A percentile compares a stretch with the other conserved stretches of the same genome.
Evolutionary conservation across 768 basidiomycete genomes (phyloP).

Genomic region (Lentinula aciculospora): DNA sequence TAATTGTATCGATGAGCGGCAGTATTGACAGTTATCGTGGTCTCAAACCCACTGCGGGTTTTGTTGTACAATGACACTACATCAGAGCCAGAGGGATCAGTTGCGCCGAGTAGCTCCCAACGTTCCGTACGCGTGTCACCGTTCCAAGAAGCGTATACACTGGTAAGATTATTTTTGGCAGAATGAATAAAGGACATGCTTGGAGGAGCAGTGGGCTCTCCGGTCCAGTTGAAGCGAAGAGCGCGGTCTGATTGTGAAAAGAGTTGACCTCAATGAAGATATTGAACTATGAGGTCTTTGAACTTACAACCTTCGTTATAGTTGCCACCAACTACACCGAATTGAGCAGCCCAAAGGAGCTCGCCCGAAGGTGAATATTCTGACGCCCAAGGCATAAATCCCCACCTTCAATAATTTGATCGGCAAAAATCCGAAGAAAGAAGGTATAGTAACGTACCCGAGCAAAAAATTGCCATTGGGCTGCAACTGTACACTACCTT

Average conservation of each 20-base stretch:
- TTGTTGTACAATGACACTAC: not conserved
- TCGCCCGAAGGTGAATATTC: conserved; percentile 2
- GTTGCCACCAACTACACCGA: not conserved
- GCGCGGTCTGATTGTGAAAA: not conserved
- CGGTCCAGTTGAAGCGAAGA: conserved; percentile 9
- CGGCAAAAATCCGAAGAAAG: too few relatives aligned
- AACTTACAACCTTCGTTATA: conserved; percentile 4
- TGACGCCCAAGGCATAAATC: not conserved
- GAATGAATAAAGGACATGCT: conserved; percentile 1
- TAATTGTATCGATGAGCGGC: not conserved
- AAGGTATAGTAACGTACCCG: not conserved
- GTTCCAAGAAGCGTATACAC: conserved; percentile 16
- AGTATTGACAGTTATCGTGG: conserved; percentile 6
- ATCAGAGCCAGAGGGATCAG: not conserved
- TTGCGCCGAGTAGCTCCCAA: conserved; percentile 9
- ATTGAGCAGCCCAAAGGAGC: conserved; percentile 3
- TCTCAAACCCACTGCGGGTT: conserved; percentile 12
- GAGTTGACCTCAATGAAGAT: not conserved
- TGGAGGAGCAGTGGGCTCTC: conserved; percentile 12
- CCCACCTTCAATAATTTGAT: not conserved
- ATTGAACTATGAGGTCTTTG: too few relatives aligned
- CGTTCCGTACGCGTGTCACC: conserved; percentile 13
- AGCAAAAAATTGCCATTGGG: conserved; percentile 3
- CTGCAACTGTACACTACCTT: conserved; percentile 9
- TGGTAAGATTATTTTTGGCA: not conserved